These are phyloP conservation scores for Cyberlindnera veronae DNA, from an alignment of 805 yeast genomes.

Conservation along the genomic window DNA sequence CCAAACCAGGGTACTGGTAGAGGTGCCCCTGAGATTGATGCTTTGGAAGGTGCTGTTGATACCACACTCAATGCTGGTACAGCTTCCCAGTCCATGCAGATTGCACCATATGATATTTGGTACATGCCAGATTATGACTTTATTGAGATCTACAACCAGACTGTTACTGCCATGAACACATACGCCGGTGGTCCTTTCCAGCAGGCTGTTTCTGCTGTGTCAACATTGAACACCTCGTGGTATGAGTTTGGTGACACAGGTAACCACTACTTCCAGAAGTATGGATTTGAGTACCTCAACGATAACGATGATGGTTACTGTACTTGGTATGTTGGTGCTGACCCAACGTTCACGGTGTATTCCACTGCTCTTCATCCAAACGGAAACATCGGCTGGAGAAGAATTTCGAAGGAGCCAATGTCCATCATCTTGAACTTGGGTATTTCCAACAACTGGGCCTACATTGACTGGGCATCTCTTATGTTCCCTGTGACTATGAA, in stretches of 20 bases:
- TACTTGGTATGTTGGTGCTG: constrained; percentile 82
- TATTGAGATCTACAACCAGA: constrained; percentile 63
- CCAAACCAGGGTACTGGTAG: constrained; percentile 87
- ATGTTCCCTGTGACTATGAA: constrained; percentile 74
- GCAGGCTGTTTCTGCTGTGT: constrained; percentile 83
- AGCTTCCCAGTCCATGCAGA: constrained; percentile 89
- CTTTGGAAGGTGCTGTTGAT: constrained; percentile 78
- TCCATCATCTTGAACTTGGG: constrained; percentile 83
- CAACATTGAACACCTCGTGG: constrained; percentile 81
- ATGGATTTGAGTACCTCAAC: constrained; percentile 73
- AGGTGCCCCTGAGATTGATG: constrained; percentile 96
- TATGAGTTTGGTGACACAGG: constrained; percentile 59
- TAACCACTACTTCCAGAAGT: constrained; percentile 59
- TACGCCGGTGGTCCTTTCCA: constrained; percentile 93
- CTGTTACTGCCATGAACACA: constrained; percentile 77
- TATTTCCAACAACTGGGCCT: constrained; percentile 88
- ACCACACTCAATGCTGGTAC: constrained; percentile 44
- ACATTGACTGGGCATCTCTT: constrained; percentile 83
- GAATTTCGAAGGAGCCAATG: constrained; percentile 90
- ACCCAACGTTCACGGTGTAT: constrained; percentile 70
- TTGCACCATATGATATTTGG: constrained; percentile 96
- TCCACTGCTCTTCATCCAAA: constrained; percentile 80
- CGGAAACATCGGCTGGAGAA: constrained; percentile 85
- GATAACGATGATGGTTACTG: constrained; percentile 71
- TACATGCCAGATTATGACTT: constrained; percentile 85